phyloP scores from a whole-genome alignment of 2,329 filamentous ascomycete genomes.

The Triangularia setosa region DNA sequence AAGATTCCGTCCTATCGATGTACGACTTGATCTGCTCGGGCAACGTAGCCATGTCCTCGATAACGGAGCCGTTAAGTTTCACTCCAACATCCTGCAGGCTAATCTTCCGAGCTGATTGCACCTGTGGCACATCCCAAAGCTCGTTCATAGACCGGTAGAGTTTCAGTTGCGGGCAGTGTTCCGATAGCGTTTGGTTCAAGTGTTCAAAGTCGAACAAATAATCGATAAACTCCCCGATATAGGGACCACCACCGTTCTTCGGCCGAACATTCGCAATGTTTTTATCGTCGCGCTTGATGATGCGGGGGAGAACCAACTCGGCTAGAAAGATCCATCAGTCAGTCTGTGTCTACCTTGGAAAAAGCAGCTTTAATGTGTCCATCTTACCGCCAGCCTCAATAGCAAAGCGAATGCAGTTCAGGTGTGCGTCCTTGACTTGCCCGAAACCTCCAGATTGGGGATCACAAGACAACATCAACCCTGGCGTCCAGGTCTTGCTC shows the following conservation, averaged over 20 bases:
- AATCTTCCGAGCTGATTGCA: constrained; percentile 27
- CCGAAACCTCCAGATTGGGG: constrained; percentile 42
- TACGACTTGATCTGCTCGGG: constrained; percentile 25
- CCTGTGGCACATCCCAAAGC: constrained; percentile 32
- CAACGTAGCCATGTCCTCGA: constrained; percentile 23
- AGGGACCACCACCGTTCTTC: constrained; percentile 25
- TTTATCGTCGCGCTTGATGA: constrained; percentile 31
- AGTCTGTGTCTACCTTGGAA: neutral
- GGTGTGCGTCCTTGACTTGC: constrained; percentile 41
- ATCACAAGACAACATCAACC: constrained; percentile 41
- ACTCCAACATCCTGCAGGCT: constrained; percentile 23
- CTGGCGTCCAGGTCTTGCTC: constrained; percentile 37
- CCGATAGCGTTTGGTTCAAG: constrained; percentile 29
- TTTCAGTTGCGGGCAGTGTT: constrained; percentile 36
- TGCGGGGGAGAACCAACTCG: constrained; percentile 36
- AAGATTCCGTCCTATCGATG: constrained; percentile 29
- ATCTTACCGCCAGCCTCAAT: constrained; percentile 44
- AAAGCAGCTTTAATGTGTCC: neutral
- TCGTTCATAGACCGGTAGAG: constrained; percentile 34
- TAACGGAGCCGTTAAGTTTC: constrained; percentile 26
- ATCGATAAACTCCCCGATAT: constrained; percentile 29
- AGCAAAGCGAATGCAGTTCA: constrained; percentile 43
- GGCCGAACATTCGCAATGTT: constrained; percentile 29
- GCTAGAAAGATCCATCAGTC: constrained; percentile 23
- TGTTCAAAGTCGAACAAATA: constrained; percentile 36